These are phyloP conservation scores for Aspergillus persii DNA, from an alignment of 2,329 filamentous ascomycete species.

Conservation along the genomic window DNA sequence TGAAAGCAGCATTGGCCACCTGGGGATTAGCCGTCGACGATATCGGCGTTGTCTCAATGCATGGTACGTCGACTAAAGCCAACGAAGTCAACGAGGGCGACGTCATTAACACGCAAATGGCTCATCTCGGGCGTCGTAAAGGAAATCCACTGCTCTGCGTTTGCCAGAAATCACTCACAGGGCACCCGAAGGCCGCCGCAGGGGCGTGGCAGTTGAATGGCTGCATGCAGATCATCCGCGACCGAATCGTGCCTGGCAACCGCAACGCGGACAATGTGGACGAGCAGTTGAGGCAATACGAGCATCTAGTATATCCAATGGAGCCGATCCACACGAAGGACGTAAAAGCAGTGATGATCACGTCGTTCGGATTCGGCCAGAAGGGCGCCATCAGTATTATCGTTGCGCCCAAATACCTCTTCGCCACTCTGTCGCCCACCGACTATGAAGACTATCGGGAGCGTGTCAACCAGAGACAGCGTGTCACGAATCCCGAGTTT, in stretches of 20 bases:
- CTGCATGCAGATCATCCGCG: conserved; percentile 88
- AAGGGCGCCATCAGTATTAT: conserved; percentile 42
- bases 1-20: conserved; percentile 88
- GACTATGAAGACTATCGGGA: conserved; percentile 15
- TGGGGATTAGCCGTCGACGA: conserved; percentile 97
- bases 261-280: conserved; percentile 96
- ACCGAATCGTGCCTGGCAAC: conserved; percentile 87
- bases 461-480: conserved; percentile 8
- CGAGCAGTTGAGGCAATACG: conserved; percentile 22
- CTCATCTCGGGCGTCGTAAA: conserved; percentile 87
- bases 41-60: conserved; percentile 89
- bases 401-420: conserved; percentile 37
- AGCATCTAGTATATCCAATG: conserved; percentile 36
- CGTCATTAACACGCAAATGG: conserved; percentile 89
- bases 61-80: conserved; percentile 93
- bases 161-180: conserved; percentile 97
- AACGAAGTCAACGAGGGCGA: conserved; percentile 99
- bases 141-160: conserved; percentile 86
- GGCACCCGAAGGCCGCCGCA: conserved; percentile 95
- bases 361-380: conserved; percentile 48
- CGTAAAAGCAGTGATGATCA: conserved; percentile 40
- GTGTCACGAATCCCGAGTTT: conserved; percentile 8
- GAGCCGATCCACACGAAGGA: conserved; percentile 19
- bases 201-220: conserved; percentile 99
- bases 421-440: conserved; percentile 23